Conservation (phyloP, 345 rosid genomes). For the Arabidopsis arenosa region DNA sequence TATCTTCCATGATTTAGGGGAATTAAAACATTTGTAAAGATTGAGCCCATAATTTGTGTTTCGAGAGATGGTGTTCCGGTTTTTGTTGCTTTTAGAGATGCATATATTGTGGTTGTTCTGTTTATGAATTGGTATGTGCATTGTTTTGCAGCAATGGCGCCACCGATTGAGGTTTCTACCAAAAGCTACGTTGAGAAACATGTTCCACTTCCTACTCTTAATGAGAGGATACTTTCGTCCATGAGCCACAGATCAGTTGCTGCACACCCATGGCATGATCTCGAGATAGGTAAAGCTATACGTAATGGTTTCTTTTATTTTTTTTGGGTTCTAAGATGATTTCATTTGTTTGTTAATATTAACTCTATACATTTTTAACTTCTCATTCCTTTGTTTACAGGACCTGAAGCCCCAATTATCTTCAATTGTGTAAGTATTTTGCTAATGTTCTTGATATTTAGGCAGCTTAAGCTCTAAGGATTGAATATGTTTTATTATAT, state of each 20-base stretch:
- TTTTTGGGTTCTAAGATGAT: background rate
- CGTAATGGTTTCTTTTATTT: background rate
- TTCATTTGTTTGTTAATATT: background rate
- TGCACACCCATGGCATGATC: slow-evolving; percentile 99
- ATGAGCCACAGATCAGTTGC: slow-evolving; percentile 89
- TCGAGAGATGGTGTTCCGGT: background rate
- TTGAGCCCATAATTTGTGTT: background rate
- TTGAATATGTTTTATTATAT: background rate
- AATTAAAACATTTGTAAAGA: slow-evolving; percentile 6
- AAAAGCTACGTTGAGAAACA: slow-evolving; percentile 46
- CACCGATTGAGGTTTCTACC: slow-evolving; percentile 61
- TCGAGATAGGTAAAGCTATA: slow-evolving; percentile 76
- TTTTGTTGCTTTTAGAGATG: slow-evolving; percentile 3
- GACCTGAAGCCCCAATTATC: slow-evolving; percentile 87
- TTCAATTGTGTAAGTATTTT: slow-evolving; percentile 76
- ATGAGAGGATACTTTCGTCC: slow-evolving; percentile 94
- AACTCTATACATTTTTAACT: background rate
- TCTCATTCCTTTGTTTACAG: slow-evolving; percentile 46
- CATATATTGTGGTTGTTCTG: slow-evolving; percentile 9
- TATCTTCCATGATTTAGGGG: slow-evolving; percentile 6
- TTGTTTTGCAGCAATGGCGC: slow-evolving; percentile 63
- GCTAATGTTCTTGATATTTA: background rate
- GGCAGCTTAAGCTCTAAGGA: background rate
- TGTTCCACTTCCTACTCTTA: slow-evolving; percentile 69
- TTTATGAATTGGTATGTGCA: slow-evolving; percentile 15